Evolutionary conservation across 257 asterid genomes (phyloP).

Genomic region (Verbena officinalis): DNA sequence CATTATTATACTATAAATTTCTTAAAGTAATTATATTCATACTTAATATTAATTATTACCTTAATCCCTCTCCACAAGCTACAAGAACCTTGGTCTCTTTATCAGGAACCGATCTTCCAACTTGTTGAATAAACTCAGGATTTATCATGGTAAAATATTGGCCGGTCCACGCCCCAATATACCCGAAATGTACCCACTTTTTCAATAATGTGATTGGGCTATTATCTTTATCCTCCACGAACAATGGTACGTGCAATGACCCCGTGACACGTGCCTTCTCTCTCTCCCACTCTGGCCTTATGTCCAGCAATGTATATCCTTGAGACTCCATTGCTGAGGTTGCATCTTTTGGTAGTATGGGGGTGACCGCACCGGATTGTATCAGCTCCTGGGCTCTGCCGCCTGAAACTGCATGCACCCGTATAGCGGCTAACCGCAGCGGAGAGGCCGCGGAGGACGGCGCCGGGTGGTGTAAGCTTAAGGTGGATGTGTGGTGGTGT

Average conservation of each 20-base stretch:
- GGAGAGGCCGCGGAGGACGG: slow-evolving; percentile 36
- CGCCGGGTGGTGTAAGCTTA: slow-evolving; percentile 32
- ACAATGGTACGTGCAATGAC: slow-evolving; percentile 84
- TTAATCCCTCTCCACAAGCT: slow-evolving; percentile 92
- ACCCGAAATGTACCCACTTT: slow-evolving; percentile 97
- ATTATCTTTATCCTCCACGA: slow-evolving; percentile 75
- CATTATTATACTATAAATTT: too few species aligned
- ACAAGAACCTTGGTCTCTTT: slow-evolving; percentile 75
- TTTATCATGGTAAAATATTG: slow-evolving; percentile 80
- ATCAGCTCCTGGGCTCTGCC: slow-evolving; percentile 70
- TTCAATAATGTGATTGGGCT: slow-evolving; percentile 73
- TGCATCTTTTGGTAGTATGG: slow-evolving; percentile 78
- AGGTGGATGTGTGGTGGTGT: slow-evolving; percentile 52
- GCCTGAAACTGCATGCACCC: slow-evolving; percentile 47
- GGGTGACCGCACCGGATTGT: slow-evolving; percentile 70
- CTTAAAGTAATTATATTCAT: too few species aligned
- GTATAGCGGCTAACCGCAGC: slow-evolving; percentile 41
- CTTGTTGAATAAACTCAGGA: slow-evolving; percentile 55
- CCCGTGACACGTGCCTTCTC: slow-evolving; percentile 81
- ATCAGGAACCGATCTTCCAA: slow-evolving; percentile 58
- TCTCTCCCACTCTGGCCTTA: slow-evolving; percentile 89
- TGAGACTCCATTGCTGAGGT: slow-evolving; percentile 57
- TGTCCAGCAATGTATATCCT: slow-evolving; percentile 79
- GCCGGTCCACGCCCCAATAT: slow-evolving; percentile 94
- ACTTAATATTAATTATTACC: slow-evolving; percentile 49